These are phyloP conservation scores for Rosa rugosa DNA, from an alignment of 306 rosid species.

Conservation along the genomic window DNA sequence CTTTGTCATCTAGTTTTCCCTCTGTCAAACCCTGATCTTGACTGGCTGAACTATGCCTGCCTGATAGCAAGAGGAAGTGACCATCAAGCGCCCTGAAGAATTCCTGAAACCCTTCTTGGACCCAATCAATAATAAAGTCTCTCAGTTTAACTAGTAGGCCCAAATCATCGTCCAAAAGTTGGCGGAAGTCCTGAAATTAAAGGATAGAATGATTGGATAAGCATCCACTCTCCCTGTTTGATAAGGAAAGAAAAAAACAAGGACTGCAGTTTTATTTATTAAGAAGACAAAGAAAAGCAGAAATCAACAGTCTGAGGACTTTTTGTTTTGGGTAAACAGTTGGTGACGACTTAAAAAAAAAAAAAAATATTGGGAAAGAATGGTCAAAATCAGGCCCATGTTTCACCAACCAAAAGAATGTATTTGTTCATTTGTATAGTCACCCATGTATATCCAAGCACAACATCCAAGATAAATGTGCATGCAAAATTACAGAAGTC, in stretches of 20 bases:
- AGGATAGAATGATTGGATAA: slow-evolving; percentile 13
- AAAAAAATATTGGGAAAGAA: neutral
- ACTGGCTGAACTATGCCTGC: slow-evolving; percentile 54
- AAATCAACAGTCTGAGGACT: neutral
- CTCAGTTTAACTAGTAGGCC: slow-evolving; percentile 59
- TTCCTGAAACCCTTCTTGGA: slow-evolving; percentile 91
- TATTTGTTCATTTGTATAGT: neutral
- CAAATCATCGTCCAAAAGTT: slow-evolving; percentile 61
- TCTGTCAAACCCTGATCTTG: slow-evolving; percentile 57
- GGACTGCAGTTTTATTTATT: slow-evolving; percentile 11
- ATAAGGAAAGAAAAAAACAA: slow-evolving; percentile 4
- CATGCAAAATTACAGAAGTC: neutral
- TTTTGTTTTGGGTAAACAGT: neutral
- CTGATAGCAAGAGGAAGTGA: slow-evolving; percentile 59
- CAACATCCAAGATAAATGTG: neutral
- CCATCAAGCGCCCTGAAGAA: slow-evolving; percentile 77
- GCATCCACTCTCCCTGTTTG: neutral
- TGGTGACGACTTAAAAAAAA: slow-evolving; percentile 10
- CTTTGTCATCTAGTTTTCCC: slow-evolving; percentile 65
- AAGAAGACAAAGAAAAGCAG: neutral
- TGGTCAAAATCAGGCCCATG: neutral
- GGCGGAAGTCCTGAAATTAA: slow-evolving; percentile 69
- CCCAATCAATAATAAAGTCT: slow-evolving; percentile 67
- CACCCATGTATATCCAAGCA: slow-evolving; percentile 4
- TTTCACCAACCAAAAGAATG: neutral